Evolutionary conservation across 2,329 filamentous ascomycete species (phyloP), one percentile per base, ranked within the genome.

Genomic region (Ambrosiella xylebori): DNA sequence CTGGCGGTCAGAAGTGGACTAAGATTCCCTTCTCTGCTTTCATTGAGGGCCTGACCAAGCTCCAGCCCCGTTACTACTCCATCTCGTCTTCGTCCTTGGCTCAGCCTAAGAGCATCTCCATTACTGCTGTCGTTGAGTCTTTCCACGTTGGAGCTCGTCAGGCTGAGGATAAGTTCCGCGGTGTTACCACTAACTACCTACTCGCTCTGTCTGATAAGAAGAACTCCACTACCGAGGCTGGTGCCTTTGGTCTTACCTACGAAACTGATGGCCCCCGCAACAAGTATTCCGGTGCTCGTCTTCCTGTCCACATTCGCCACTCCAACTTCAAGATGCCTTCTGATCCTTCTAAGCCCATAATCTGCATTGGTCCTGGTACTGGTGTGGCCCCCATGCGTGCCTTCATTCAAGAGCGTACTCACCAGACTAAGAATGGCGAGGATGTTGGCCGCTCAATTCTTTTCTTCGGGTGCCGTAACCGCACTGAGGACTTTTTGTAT

Each of bases 251-350:
- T 57, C 74, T 91, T 60, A 88, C 84, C 58, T 98, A 97, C 70
- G 79, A 88, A 59, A 85, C 97, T 64, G 84, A 73, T 54, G 93
- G 93, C 11, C 93, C 93, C 13, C 82, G 93, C 66, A 95, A 95
- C 78, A 97, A 95, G 73, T 98, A 97, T 71, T 88, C 95, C 66
- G 91, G 91, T 61, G 84, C 96, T 61, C 90, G 94, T 67, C 85
- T 97, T 27, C 93, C 93, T 2, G 88, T 98, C 12, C 93, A 98
- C 68, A 83, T 98, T 61, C 88, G 93, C 63, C 91, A 96, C 73
- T 97, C 93, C 63, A 98, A 97, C 76, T 98, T 98, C 81, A 97
- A 97, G 76, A 81, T 98, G 37, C 93, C 93, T 7, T 96, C 93
- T 13, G 90, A 98, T 66, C 89, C 93, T 3, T 81, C 85, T 54